Conservation (phyloP, 2,329 filamentous ascomycete genomes). For the Penicillium occitanis region DNA sequence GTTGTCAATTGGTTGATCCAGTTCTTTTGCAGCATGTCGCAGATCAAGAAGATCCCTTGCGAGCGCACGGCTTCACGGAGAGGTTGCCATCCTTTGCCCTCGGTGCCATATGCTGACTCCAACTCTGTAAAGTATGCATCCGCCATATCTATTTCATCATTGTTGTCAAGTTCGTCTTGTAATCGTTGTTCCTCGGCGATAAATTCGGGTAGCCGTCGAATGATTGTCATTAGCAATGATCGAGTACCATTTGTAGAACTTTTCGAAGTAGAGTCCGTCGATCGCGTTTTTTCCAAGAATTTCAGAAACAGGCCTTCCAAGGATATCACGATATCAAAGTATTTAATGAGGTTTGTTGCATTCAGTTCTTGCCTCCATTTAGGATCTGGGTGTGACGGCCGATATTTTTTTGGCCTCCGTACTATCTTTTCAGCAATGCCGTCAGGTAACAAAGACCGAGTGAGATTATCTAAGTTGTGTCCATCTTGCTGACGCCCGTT, state of each 20-base stretch:
- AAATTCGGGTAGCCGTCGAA: constrained; percentile 39
- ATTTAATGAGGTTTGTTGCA: constrained; percentile 33
- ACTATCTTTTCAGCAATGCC: constrained; percentile 21
- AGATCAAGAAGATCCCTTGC: constrained; percentile 41
- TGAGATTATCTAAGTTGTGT: background rate
- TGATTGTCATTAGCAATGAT: constrained; percentile 41
- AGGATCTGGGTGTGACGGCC: constrained; percentile 32
- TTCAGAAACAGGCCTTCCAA: constrained; percentile 39
- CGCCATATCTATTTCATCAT: constrained; percentile 41
- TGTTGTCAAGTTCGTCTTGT: constrained; percentile 35
- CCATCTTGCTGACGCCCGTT: background rate
- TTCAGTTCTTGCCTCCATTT: constrained; percentile 38
- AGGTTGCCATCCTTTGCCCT: constrained; percentile 40
- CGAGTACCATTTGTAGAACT: constrained; percentile 29
- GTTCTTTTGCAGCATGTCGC: constrained; percentile 36
- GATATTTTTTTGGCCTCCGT: constrained; percentile 29
- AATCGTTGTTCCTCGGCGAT: constrained; percentile 39
- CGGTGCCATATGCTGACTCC: constrained; percentile 39
- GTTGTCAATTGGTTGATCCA: constrained; percentile 37
- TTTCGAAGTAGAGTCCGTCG: constrained; percentile 15
- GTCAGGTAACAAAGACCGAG: background rate
- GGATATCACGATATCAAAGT: constrained; percentile 37
- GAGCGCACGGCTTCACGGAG: constrained; percentile 43
- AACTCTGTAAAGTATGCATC: constrained; percentile 45
- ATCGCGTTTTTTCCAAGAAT: constrained; percentile 37